phyloP scores from a whole-genome alignment of 2,329 filamentous ascomycete genomes.

The Aspergillus quadricinctus region DNA sequence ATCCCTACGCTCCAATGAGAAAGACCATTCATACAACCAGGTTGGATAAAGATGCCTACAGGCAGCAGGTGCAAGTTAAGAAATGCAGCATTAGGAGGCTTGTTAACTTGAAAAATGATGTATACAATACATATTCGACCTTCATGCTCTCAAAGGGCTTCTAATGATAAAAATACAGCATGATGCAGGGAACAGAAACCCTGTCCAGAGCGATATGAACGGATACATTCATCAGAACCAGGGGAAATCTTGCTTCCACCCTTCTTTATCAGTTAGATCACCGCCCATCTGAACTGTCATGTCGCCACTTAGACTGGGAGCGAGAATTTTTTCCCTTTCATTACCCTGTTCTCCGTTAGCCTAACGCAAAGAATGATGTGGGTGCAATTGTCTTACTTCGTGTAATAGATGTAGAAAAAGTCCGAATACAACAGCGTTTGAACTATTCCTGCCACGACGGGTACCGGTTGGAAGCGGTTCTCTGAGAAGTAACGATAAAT shows the following conservation, averaged over 20 bases:
- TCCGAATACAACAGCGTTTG: constrained; percentile 97
- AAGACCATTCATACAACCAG: not conserved
- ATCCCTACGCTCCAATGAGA: not conserved
- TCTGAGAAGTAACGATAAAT: constrained; percentile 84
- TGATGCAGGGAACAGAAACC: not conserved
- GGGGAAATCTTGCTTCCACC: not conserved
- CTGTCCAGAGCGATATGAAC: not conserved
- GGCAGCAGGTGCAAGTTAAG: not conserved
- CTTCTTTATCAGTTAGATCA: not conserved
- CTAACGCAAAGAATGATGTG: not conserved
- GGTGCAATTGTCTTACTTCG: constrained; percentile 58
- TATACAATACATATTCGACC: not conserved
- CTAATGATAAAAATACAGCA: not conserved
- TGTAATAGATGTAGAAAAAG: constrained; percentile 99
- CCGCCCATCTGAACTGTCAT: not conserved
- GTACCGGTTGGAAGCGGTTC: constrained; percentile 77
- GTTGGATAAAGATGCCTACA: not conserved
- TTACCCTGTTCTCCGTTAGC: constrained; percentile 46
- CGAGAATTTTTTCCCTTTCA: constrained; percentile 86
- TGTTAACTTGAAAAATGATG: not conserved
- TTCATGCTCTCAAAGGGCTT: not conserved
- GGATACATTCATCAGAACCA: not conserved
- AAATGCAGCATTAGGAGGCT: not conserved
- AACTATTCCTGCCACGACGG: constrained; percentile 80
- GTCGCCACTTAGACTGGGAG: constrained; percentile 61